Percentiles rank a stretch among this genome's conserved stretches.
phyloP scores from a whole-genome alignment of 352 stramenopile genomes.

The Pythium guiyangense region DNA sequence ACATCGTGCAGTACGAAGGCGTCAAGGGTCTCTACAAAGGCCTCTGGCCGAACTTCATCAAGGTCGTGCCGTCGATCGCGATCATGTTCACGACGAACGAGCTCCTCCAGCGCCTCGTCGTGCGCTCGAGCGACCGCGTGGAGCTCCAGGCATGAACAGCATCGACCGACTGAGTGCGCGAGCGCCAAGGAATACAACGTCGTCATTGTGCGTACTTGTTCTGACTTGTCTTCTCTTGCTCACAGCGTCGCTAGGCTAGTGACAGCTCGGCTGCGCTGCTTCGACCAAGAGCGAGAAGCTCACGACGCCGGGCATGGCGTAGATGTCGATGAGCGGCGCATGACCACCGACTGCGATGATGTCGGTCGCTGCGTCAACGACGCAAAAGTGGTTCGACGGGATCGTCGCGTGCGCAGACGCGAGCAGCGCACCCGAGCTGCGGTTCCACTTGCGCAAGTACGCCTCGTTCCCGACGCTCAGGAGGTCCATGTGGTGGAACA shows the following conservation, averaged over 20 bases:
- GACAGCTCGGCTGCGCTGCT: neutral
- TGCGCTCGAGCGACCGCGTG: conserved; percentile 9
- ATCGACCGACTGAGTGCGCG: no score
- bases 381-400: conserved; percentile 64
- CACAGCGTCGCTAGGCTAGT: neutral
- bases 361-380: conserved; percentile 51
- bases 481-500: conserved; percentile 68
- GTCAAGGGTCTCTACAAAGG: conserved; percentile 65
- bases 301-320: conserved; percentile 75
- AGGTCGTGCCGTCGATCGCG: conserved; percentile 73
- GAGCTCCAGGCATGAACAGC: neutral
- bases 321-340: conserved; percentile 61
- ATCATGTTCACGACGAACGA: conserved; percentile 85
- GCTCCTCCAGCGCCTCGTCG: conserved; percentile 42
- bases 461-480: conserved; percentile 70
- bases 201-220: no score
- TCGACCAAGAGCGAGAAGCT: conserved; percentile 72
- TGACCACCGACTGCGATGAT: conserved; percentile 64
- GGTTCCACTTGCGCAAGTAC: conserved; percentile 71
- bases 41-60: conserved; percentile 64
- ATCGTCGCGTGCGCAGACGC: conserved; percentile 48
- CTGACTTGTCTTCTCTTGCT: no score
- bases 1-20: conserved; percentile 50
- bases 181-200: no score
- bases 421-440: conserved; percentile 53